Evolutionary conservation across 2,329 filamentous ascomycete species (phyloP).

Genomic region (Colletotrichum incanum): DNA sequence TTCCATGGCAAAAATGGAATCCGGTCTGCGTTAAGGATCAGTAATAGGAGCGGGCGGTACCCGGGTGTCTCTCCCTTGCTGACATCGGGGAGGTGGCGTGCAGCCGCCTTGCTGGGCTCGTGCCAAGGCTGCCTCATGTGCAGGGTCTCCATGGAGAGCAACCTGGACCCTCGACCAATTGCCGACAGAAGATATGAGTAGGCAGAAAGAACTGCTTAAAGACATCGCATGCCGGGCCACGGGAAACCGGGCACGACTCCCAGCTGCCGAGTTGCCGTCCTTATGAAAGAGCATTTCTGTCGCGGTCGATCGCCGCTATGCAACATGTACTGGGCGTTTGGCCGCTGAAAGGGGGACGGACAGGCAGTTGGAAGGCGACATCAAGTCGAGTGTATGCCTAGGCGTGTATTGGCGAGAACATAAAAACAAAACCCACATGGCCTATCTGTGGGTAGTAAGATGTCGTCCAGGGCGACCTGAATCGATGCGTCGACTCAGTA

Average conservation of each 20-base stretch:
- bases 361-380: neutral
- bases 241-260: neutral
- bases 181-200: neutral
- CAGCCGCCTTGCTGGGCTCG: conserved; percentile 3
- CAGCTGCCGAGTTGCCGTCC: neutral
- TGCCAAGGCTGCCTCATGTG: conserved; percentile 1
- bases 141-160: neutral
- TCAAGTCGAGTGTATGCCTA: neutral
- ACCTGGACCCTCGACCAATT: too few species aligned
- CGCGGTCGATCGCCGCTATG: neutral
- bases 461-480: neutral
- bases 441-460: neutral
- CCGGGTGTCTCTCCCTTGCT: neutral
- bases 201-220: neutral
- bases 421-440: too few species aligned
- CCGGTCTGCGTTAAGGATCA: neutral
- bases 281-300: neutral
- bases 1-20: neutral
- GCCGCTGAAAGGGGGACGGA: neutral
- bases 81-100: neutral
- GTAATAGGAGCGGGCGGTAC: neutral
- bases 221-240: conserved; percentile 5
- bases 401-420: neutral
- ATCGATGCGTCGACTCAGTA: neutral
- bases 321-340: neutral